A percentile compares a stretch with the other conserved stretches of the same genome.
These are phyloP conservation scores for Apiotrichum mycotoxinovorans DNA, from an alignment of 1,284 basidiomycete genomes.

Conservation along the genomic window DNA sequence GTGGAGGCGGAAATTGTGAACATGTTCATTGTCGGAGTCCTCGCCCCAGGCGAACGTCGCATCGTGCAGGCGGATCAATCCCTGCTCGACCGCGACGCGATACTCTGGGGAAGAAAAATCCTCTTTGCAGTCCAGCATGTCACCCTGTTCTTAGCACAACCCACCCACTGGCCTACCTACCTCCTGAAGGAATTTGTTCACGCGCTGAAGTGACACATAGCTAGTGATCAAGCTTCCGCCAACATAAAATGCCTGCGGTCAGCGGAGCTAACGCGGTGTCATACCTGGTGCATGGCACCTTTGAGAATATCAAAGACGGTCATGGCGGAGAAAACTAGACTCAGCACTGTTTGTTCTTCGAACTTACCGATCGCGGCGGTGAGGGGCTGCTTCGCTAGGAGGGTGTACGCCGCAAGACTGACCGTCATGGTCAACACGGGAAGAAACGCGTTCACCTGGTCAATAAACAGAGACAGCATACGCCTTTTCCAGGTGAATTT, in stretches of 20 bases:
- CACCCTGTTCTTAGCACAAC: too few species aligned
- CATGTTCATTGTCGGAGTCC: conserved; percentile 22
- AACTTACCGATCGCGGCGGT: conserved; percentile 43
- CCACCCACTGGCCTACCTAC: too few species aligned
- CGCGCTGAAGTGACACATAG: conserved; percentile 55
- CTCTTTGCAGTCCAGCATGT: conserved; percentile 56
- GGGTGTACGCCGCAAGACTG: conserved; percentile 62
- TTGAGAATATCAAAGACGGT: conserved; percentile 48
- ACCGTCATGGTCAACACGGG: conserved; percentile 64
- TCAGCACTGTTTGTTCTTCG: too few species aligned
- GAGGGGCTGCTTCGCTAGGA: conserved; percentile 52
- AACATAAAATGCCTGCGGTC: conserved; percentile 24
- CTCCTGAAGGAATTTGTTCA: conserved; percentile 54
- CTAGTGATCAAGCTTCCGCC: conserved; percentile 41
- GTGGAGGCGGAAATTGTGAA: conserved; percentile 53
- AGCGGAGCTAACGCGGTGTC: too few species aligned
- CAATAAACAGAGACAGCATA: conserved; percentile 33
- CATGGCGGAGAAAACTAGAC: conserved; percentile 43
- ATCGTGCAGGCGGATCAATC: conserved; percentile 39
- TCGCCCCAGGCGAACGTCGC: conserved; percentile 44
- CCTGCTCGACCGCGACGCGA: conserved; percentile 33
- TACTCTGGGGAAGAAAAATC: conserved; percentile 32
- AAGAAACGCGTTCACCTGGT: conserved; percentile 56
- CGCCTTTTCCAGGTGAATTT: conserved; percentile 44
- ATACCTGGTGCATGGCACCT: conserved; percentile 26